These are phyloP conservation scores for Verticillium isaacii DNA, from an alignment of 2,329 filamentous ascomycete species.

Conservation along the genomic window DNA sequence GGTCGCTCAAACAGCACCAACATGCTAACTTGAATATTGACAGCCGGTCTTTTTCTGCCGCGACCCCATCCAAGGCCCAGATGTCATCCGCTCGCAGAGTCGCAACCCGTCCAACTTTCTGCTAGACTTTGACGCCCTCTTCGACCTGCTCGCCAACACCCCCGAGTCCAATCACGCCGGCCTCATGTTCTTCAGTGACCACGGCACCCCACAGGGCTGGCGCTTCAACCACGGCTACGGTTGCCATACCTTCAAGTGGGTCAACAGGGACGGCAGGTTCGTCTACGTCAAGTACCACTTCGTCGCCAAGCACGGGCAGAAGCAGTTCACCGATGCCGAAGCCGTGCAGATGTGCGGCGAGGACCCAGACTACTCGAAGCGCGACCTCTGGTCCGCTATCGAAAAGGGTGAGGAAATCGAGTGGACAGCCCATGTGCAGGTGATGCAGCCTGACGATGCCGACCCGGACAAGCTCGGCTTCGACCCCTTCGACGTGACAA, in stretches of 20 bases:
- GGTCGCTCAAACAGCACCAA: no score
- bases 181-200: slow-evolving; percentile 45
- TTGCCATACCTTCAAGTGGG: slow-evolving; percentile 42
- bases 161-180: slow-evolving; percentile 43
- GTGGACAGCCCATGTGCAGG: slow-evolving; percentile 52
- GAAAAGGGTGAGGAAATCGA: slow-evolving; percentile 44
- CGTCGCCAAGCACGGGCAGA: slow-evolving; percentile 39
- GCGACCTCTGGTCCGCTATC: slow-evolving; percentile 52
- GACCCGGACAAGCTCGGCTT: slow-evolving; percentile 45
- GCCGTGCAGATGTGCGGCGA: slow-evolving; percentile 39
- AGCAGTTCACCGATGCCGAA: slow-evolving; percentile 38
- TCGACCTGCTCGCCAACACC: slow-evolving; percentile 42
- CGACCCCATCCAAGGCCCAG: slow-evolving; percentile 40
- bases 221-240: slow-evolving; percentile 35
- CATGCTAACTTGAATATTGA: background rate
- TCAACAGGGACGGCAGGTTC: slow-evolving; percentile 40
- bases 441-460: slow-evolving; percentile 50
- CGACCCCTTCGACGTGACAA: slow-evolving; percentile 48
- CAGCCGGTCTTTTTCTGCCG: slow-evolving; percentile 36
- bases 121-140: slow-evolving; percentile 41
- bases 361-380: slow-evolving; percentile 46
- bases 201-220: slow-evolving; percentile 42
- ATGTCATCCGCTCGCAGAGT: slow-evolving; percentile 41
- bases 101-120: slow-evolving; percentile 43
- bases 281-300: slow-evolving; percentile 49